phyloP scores from a whole-genome alignment of 805 yeast species.

The Debaryomyces tyrocola region DNA sequence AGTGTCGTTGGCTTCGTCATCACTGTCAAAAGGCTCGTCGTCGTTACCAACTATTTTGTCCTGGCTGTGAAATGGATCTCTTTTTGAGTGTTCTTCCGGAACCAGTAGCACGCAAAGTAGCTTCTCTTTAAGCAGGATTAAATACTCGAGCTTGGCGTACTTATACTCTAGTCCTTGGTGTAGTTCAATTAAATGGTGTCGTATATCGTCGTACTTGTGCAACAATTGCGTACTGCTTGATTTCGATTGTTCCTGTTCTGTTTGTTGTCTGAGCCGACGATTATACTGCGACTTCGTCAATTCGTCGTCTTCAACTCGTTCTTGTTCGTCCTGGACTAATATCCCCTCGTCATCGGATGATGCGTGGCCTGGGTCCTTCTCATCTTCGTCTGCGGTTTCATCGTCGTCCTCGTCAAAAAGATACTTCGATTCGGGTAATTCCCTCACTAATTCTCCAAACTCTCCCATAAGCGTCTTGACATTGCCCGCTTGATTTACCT shows the following conservation, averaged over 20 bases:
- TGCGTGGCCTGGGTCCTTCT: constrained; percentile 2
- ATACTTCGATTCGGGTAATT: constrained; percentile 35
- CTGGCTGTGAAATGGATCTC: not conserved
- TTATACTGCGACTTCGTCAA: not conserved
- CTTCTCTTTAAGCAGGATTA: constrained; percentile 11
- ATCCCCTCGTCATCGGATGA: constrained; percentile 7
- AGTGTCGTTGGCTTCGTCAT: constrained; percentile 13
- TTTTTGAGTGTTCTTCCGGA: not conserved
- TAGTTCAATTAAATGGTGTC: constrained; percentile 15
- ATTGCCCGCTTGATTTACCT: constrained; percentile 13
- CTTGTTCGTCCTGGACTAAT: constrained; percentile 21
- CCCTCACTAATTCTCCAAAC: constrained; percentile 23
- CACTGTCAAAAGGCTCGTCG: constrained; percentile 16
- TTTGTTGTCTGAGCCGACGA: not conserved
- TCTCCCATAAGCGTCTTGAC: constrained; percentile 14
- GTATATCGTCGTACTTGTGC: constrained; percentile 19
- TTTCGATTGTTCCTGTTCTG: constrained; percentile 2
- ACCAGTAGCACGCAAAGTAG: constrained; percentile 3
- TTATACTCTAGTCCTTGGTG: constrained; percentile 24
- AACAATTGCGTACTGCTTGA: constrained; percentile 2
- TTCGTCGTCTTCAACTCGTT: constrained; percentile 8
- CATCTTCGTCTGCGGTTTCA: constrained; percentile 6
- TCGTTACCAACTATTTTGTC: no score
- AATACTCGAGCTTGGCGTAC: constrained; percentile 28
- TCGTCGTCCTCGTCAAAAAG: constrained; percentile 14